phyloP scores from a whole-genome alignment of 768 basidiomycete genomes.

The Favolaschia claudopus region DNA sequence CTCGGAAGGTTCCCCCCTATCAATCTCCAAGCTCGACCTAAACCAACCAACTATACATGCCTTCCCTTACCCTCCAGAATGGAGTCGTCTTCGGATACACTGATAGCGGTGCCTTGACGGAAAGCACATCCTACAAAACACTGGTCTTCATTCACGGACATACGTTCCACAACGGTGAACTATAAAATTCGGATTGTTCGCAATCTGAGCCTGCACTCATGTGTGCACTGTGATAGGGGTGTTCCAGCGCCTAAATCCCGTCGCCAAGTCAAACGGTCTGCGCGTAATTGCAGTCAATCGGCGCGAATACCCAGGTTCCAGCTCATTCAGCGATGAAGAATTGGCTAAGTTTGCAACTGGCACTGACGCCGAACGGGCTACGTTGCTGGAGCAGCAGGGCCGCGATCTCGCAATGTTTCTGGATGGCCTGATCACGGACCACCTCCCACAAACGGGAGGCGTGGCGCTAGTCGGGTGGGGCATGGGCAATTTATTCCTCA shows the following conservation, averaged over 20 bases:
- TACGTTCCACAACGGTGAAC: constrained; percentile 36
- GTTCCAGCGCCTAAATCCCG: constrained; percentile 30
- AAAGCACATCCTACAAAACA: constrained; percentile 31
- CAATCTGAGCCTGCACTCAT: too few species aligned
- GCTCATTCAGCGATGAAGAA: constrained; percentile 38
- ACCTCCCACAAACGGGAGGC: constrained; percentile 27
- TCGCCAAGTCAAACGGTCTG: constrained; percentile 26
- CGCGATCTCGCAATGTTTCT: constrained; percentile 38
- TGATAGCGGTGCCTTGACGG: constrained; percentile 35
- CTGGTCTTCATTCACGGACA: constrained; percentile 42
- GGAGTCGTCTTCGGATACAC: constrained; percentile 35
- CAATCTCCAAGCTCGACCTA: too few species aligned
- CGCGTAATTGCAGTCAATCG: constrained; percentile 42
- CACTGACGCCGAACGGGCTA: constrained; percentile 23
- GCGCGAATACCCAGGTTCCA: constrained; percentile 42
- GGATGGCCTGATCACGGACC: constrained; percentile 31
- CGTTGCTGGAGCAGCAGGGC: constrained; percentile 37
- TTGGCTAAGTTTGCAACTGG: constrained; percentile 21
- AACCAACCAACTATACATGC: too few species aligned
- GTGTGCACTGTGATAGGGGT: constrained; percentile 32
- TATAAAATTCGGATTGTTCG: too few species aligned
- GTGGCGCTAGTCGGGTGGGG: constrained; percentile 41
- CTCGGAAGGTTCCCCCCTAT: too few species aligned
- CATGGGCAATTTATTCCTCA: constrained; percentile 34
- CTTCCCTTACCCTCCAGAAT: constrained; percentile 18